Conservation (phyloP, 495 filamentous ascomycete species). For the Lasiosphaeriaceae sp. region DNA sequence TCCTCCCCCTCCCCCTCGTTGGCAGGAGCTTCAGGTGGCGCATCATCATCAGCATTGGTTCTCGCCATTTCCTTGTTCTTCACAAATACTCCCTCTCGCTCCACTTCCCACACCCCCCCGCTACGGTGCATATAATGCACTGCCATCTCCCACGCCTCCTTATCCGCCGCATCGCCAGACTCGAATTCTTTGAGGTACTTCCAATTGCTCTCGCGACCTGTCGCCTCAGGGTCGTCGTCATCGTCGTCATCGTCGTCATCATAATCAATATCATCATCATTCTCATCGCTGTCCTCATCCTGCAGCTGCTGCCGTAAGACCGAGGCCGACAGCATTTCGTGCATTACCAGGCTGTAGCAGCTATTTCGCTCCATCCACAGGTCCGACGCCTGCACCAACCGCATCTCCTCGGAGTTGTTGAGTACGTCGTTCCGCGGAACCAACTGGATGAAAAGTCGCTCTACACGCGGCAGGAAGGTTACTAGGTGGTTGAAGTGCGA, state of each 20-base stretch:
- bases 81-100: constrained; percentile 39
- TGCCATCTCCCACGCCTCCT: constrained; percentile 42
- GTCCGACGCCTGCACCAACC: constrained; percentile 31
- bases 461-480: constrained; percentile 32
- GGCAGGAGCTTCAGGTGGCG: too few species aligned
- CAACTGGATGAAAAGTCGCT: constrained; percentile 42
- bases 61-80: neutral
- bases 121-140: constrained; percentile 33
- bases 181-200: constrained; percentile 36
- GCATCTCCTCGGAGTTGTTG: constrained; percentile 32
- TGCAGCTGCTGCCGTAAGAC: too few species aligned
- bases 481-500: constrained; percentile 35
- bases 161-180: constrained; percentile 39
- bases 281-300: neutral
- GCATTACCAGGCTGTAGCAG: constrained; percentile 38
- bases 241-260: neutral
- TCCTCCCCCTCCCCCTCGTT: too few species aligned
- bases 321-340: constrained; percentile 26
- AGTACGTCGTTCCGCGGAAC: constrained; percentile 38
- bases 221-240: neutral
- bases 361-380: constrained; percentile 46
- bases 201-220: too few species aligned
- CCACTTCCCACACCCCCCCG: constrained; percentile 33
- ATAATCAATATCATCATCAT: neutral
- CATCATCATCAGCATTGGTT: too few species aligned